Percentiles rank a stretch among this genome's conserved stretches.
These are phyloP conservation scores for Maudiozyma humilis DNA, from an alignment of 1,139 yeast genomes.

Conservation along the genomic window DNA sequence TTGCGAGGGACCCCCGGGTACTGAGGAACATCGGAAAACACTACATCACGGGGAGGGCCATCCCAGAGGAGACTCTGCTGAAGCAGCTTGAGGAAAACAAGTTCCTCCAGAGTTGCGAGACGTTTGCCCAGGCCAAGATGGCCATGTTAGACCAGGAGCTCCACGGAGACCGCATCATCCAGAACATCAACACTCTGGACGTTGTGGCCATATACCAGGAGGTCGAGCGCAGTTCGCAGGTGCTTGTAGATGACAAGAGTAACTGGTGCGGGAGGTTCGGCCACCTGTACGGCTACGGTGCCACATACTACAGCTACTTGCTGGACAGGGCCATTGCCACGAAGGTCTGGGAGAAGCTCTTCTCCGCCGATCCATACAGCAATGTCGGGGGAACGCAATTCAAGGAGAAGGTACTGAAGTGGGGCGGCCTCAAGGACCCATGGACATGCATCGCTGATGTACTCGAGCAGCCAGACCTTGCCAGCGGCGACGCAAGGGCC, in stretches of 20 bases:
- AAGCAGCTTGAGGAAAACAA: slow-evolving; percentile 47
- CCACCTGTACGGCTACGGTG: slow-evolving; percentile 88
- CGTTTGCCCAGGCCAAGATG: slow-evolving; percentile 82
- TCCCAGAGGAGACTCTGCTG: slow-evolving; percentile 44
- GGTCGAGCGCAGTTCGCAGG: slow-evolving; percentile 47
- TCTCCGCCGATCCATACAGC: slow-evolving; percentile 60
- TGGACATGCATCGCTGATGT: slow-evolving; percentile 83
- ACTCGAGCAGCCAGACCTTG: slow-evolving; percentile 51
- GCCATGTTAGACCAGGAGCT: slow-evolving; percentile 79
- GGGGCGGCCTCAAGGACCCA: slow-evolving; percentile 94
- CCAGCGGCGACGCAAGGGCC: slow-evolving; percentile 62
- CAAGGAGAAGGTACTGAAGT: slow-evolving; percentile 59
- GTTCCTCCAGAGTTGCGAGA: slow-evolving; percentile 60
- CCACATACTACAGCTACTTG: slow-evolving; percentile 85
- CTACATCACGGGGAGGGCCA: slow-evolving; percentile 54
- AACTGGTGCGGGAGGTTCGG: slow-evolving; percentile 95
- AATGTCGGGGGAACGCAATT: slow-evolving; percentile 68
- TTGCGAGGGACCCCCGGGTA: slow-evolving; percentile 76
- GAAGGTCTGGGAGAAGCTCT: slow-evolving; percentile 70
- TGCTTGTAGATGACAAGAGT: slow-evolving; percentile 56
- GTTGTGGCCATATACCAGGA: slow-evolving; percentile 55
- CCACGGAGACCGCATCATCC: slow-evolving; percentile 39
- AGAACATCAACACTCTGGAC: slow-evolving; percentile 32
- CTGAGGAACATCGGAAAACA: slow-evolving; percentile 67
- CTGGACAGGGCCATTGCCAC: slow-evolving; percentile 91